Evolutionary conservation across 2,329 filamentous ascomycete species (phyloP).

Genomic region (Macroventuria anomochaeta): DNA sequence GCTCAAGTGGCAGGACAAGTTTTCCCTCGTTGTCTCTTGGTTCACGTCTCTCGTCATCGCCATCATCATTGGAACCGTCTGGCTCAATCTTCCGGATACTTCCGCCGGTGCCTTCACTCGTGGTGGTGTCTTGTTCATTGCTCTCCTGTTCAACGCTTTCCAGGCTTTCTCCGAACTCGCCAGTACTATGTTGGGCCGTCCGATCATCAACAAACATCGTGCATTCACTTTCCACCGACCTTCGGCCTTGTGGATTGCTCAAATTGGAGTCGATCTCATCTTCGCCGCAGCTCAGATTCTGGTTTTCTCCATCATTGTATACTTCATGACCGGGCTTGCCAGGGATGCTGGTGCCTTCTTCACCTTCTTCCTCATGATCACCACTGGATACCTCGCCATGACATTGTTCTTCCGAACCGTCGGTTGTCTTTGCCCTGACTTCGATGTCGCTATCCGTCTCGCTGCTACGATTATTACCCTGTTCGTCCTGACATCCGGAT

Average conservation of each 20-base stretch:
- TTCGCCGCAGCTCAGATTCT: constrained; percentile 74
- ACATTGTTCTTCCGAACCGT: constrained; percentile 55
- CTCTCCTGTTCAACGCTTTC: constrained; percentile 86
- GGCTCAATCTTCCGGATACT: constrained; percentile 70
- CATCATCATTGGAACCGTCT: constrained; percentile 80
- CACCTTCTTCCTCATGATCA: constrained; percentile 55
- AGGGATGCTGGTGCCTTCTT: constrained; percentile 57
- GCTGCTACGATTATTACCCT: constrained; percentile 79
- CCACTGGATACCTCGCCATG: constrained; percentile 52
- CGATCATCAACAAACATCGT: constrained; percentile 83
- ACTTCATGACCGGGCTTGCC: constrained; percentile 58
- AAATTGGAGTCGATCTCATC: constrained; percentile 78
- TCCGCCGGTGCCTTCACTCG: constrained; percentile 77
- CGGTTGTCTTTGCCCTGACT: constrained; percentile 76
- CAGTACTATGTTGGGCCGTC: constrained; percentile 75
- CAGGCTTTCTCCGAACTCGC: constrained; percentile 81
- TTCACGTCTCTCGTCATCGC: constrained; percentile 73
- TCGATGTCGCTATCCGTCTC: constrained; percentile 83
- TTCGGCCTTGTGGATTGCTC: constrained; percentile 81
- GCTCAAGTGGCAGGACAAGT: constrained; percentile 85
- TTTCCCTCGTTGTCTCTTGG: constrained; percentile 78
- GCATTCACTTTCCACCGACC: constrained; percentile 84
- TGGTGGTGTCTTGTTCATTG: constrained; percentile 80
- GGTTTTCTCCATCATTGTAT: constrained; percentile 55
- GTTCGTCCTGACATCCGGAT: constrained; percentile 82